Evolutionary conservation across 1,284 basidiomycete genomes (phyloP).

Genomic region (Marasmius oreades): DNA sequence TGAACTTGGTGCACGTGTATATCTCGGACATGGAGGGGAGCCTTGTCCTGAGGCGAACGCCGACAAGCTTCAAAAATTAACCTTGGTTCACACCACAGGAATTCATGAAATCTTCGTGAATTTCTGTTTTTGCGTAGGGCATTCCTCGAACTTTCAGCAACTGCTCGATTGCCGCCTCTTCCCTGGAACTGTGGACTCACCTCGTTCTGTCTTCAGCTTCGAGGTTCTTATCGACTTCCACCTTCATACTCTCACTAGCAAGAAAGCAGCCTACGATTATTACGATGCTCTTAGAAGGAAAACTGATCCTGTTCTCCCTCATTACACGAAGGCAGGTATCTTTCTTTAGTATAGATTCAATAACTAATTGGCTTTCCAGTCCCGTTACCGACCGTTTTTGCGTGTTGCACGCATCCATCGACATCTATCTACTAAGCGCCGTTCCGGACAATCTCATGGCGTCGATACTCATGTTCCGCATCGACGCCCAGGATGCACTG

Average conservation of each 20-base stretch:
- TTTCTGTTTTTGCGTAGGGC: conserved; percentile 19
- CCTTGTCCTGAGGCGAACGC: conserved; percentile 9
- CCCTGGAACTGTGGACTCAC: conserved; percentile 19
- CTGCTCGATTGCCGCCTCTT: conserved; percentile 19
- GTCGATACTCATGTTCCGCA: conserved; percentile 19
- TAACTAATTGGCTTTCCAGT: too few relatives aligned
- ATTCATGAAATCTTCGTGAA: conserved; percentile 16
- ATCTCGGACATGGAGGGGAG: conserved; percentile 10
- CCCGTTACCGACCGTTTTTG: conserved; percentile 22
- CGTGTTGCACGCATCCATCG: conserved; percentile 22
- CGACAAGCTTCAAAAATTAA: neutral
- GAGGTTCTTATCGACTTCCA: conserved; percentile 24
- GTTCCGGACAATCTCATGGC: conserved; percentile 21
- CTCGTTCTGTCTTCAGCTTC: conserved; percentile 28
- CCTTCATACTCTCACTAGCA: conserved; percentile 22
- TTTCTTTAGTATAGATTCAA: too few relatives aligned
- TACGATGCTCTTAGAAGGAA: conserved; percentile 19
- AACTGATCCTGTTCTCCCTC: conserved; percentile 20
- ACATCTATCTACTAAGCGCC: conserved; percentile 18
- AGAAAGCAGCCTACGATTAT: conserved; percentile 25
- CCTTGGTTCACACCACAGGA: conserved; percentile 20
- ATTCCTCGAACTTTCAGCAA: neutral
- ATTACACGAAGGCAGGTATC: conserved; percentile 19
- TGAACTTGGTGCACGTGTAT: conserved; percentile 6
- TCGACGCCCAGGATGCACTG: conserved; percentile 18